Conservation (phyloP, 2,329 filamentous ascomycete genomes). For the Epichloe bromicola region DNA sequence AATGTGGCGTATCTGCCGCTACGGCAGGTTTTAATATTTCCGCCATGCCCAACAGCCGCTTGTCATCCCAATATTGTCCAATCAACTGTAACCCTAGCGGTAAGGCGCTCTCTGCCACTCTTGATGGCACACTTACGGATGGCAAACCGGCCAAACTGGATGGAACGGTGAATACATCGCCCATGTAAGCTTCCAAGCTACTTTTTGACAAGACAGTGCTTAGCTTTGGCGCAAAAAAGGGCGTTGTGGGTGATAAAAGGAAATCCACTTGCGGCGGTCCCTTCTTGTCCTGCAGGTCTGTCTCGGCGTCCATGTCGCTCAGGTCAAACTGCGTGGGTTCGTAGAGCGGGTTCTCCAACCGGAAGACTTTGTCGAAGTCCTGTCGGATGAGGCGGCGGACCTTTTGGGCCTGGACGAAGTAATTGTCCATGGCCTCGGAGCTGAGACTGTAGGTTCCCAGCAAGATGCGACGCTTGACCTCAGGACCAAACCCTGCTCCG, state of each 20-base stretch:
- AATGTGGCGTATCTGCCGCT: conserved; percentile 13
- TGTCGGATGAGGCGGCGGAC: conserved; percentile 70
- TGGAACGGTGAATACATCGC: conserved; percentile 91
- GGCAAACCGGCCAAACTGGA: conserved; percentile 86
- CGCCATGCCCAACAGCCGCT: conserved; percentile 46
- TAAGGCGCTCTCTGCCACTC: conserved; percentile 18
- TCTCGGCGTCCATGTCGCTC: conserved; percentile 42
- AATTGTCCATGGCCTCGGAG: conserved; percentile 85
- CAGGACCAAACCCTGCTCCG: conserved; percentile 62
- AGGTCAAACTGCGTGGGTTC: conserved; percentile 41
- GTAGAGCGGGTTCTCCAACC: conserved; percentile 53
- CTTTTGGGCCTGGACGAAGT: conserved; percentile 88
- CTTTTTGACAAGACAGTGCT: conserved; percentile 41
- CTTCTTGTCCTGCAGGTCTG: conserved; percentile 40
- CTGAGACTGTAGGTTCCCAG: conserved; percentile 84
- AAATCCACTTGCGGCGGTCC: conserved; percentile 64
- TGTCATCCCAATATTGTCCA: conserved; percentile 71
- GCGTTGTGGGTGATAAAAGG: conserved; percentile 75
- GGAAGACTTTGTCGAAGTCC: conserved; percentile 77
- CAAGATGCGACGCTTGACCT: conserved; percentile 77
- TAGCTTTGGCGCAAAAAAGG: conserved; percentile 59
- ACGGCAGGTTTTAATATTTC: conserved; percentile 22
- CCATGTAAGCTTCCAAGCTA: conserved; percentile 69
- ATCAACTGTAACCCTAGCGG: conserved; percentile 57
- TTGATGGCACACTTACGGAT: conserved; percentile 64